Evolutionary conservation across 2,329 filamentous ascomycete species (phyloP), one percentile per base, ranked within the genome.

Genomic region (Fusarium avenaceum): DNA sequence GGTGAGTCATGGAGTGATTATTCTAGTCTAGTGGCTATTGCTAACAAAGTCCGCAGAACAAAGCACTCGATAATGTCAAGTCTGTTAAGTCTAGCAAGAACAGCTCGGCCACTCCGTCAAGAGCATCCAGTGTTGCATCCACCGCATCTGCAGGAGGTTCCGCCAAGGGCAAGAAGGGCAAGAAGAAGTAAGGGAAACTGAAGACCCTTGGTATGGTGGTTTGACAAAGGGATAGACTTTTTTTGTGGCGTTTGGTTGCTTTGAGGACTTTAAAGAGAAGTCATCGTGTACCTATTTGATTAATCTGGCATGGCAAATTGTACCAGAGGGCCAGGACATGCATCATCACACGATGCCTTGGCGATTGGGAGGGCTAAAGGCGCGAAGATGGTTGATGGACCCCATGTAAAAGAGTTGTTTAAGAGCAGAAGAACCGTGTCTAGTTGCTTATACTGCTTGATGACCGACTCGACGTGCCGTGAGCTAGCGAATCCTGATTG

Each of bases 41-140:
- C 68, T 75, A 65, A 76, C 66, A 33, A 47, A 22, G 17, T 42
- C 20, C 46, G 69, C 77, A 98, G 94, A 97, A 97, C 80, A 98
- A 98, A 82, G 90, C 93, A 52, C 87, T 97, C 47, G 96, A 97
- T 72, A 92, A 90, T 46, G 89, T 97, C 76, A 97, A 97, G 56
- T 89, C 85, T 46, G 89, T 97, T 75, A 97, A 97, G 52, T 89
- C 85, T 59, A 92, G 88, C 80, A 96, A 94, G 78, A 86, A 88
- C 49, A 92, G 87, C 57, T 96, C 94, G 2, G 87, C 90, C 6
- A 86, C 90, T 7, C 92, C 90, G 0, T 97, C 94, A 22, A 87
- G 96, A 67, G 94, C 94, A 17, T 95, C 91, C 7, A 98, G 96
- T 77, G 93, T 97, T 26, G 89, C 88, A 32, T 97, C 94, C 1